phyloP scores from a whole-genome alignment of 345 rosid species.

The Acer campestre region DNA sequence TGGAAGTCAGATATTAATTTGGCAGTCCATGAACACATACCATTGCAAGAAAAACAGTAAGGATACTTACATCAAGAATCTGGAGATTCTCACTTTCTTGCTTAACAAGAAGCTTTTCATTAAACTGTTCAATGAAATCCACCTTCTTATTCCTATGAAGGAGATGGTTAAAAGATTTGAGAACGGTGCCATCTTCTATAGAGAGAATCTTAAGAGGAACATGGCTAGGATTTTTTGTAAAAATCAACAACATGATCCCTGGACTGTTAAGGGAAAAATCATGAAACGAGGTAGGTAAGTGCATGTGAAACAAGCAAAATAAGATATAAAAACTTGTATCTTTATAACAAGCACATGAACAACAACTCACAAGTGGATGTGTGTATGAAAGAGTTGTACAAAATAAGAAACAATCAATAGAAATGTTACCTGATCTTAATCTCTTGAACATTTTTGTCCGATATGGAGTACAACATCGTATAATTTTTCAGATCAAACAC shows the following conservation, averaged over 20 bases:
- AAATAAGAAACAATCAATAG: neutral
- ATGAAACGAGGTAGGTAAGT: neutral
- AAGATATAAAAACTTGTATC: neutral
- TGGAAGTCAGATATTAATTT: conserved; percentile 23
- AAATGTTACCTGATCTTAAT: conserved; percentile 53
- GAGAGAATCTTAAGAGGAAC: conserved; percentile 61
- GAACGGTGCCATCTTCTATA: conserved; percentile 62
- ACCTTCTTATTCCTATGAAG: conserved; percentile 66
- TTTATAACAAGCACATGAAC: neutral
- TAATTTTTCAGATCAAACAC: conserved; percentile 62
- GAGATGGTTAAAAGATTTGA: conserved; percentile 58
- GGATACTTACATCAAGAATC: conserved; percentile 59
- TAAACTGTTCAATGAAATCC: conserved; percentile 64
- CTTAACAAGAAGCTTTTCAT: conserved; percentile 68
- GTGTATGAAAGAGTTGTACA: neutral
- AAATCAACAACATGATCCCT: conserved; percentile 60
- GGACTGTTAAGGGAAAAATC: conserved; percentile 42
- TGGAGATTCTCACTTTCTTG: conserved; percentile 66
- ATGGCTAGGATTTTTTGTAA: conserved; percentile 38
- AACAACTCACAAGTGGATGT: neutral
- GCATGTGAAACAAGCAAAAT: neutral
- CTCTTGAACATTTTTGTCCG: conserved; percentile 54
- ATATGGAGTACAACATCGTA: conserved; percentile 57
- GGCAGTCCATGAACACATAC: neutral
- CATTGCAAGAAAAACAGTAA: neutral